Evolutionary conservation across 768 basidiomycete genomes (phyloP), one percentile per base, ranked within the genome.

Genomic region (Galerina sulciceps): DNA sequence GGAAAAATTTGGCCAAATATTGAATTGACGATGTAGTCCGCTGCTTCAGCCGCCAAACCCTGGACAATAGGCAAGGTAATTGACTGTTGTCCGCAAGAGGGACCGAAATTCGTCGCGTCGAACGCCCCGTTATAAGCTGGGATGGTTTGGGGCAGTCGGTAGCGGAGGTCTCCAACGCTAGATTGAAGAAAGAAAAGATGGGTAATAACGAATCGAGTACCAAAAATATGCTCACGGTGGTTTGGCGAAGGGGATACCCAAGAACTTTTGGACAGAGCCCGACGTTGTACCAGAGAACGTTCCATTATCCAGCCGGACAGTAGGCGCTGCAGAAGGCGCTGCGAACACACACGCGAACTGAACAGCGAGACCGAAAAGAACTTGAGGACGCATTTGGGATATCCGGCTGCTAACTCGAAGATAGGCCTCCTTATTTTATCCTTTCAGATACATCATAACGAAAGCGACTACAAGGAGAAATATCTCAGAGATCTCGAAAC

Each of bases 191-290:
- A 20, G n/a, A 37, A 52, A 38, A 41, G 4, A 31, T 31, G 26
- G 8, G 26, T 31, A 31, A 31, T 8, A 31, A 31, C 8, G 26
- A 31, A 31, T 31, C 8, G 26, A 31, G 26, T 31, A 8, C 8
- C 26, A n/a, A 8, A 18, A 53, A 23, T 13, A 55, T 1, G 59
- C 80, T 62, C 60, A 85, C 84, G 82, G 82, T 23, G 84, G 79
- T 64, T 78, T 59, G 8, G 81, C 83, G 47, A 80, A 85, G 0
- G 83, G 83, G 23, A 85, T 82, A 1, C 82, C 82, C 3, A 81
- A 65, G 64, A 81, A 85, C 57, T 75, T 73, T 10, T 75, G 67
- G 6, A 74, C 64, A 2, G 58, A 53, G 3, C 74, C 73, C n/a
- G 67, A 67, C 10, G 65, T 64, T 26, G 59, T 64, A 17, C 83